Base-by-base conservation (phyloP, 1,284 basidiomycete genomes). In the Sporisorium scitamineum region DNA sequence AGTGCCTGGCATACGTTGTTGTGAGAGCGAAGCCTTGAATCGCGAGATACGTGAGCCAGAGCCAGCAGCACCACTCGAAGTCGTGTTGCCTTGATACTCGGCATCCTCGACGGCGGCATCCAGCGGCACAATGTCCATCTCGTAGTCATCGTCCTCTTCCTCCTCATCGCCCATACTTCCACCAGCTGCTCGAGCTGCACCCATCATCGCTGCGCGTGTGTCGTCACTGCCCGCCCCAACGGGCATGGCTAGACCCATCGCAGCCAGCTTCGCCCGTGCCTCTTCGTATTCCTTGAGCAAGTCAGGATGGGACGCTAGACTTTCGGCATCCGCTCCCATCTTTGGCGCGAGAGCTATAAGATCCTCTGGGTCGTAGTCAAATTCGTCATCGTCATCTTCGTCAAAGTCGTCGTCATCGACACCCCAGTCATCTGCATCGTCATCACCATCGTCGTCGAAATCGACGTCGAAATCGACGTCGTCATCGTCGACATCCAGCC, bases 361-460 rank as follows among this genome's bases (percentile, higher is more conserved):
- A 44, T 85, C 83, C 14, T 80, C 78, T 16, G 75, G 53, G n/a
- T 78, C 76, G 52, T 82, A 83, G n/a, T 74, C 82, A 24, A 77
- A 78, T 37, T 82, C 83, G 41, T 75, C 70, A 27, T 81, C 79
- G 11, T 70, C 61, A 41, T 78, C 75, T 3, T 73, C 67, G 47
- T 70, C 69, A 44, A 71, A 61, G 13, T 80, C 76, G 26, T 57
- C 63, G 22, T 63, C 61, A 7, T 70, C 75, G 5, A 94, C 77
- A 92, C 93, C 29, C 92, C 92, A 79, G 89, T 94, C 70, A 91
- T 94, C 86, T 92, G 37, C 52, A 29, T 57, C 54, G 8, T 52
- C 53, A n/a, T 62, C 70, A 20, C 11, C 45, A 5, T 62, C 64
- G 6, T 60, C 67, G 14, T 54, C 60, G 14, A 47, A 54, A 13